Conservation (phyloP, 116 monocot genomes). For the Iris pallida region DNA sequence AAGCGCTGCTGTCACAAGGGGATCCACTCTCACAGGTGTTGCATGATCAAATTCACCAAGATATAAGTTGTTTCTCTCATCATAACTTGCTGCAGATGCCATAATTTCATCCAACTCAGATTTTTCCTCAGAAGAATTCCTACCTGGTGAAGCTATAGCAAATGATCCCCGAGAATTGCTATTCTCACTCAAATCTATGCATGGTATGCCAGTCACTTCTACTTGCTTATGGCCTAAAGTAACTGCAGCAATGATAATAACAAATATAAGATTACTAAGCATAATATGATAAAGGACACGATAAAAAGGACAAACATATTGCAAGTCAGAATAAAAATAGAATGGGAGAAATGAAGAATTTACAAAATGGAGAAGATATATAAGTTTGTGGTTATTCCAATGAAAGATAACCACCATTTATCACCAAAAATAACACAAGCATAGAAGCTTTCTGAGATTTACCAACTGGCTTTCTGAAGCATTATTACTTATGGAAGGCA, state of each 20-base stretch:
- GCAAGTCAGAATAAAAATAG: no score
- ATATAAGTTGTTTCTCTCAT: constrained; percentile 14
- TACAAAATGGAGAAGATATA: no score
- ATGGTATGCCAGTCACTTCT: constrained; percentile 9
- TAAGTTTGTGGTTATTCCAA: no score
- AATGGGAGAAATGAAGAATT: no score
- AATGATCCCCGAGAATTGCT: constrained; percentile 16
- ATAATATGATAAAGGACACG: no score
- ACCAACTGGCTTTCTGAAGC: no score
- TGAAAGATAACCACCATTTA: no score
- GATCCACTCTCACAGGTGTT: constrained; percentile 4
- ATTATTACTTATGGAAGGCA: no score
- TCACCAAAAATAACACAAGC: no score
- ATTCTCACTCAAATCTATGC: constrained; percentile 27
- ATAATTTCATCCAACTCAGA: constrained; percentile 29
- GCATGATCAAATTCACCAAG: constrained; percentile 13
- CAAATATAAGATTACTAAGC: background rate
- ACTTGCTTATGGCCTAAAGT: constrained; percentile 19
- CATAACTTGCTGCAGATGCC: constrained; percentile 19
- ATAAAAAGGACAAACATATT: no score
- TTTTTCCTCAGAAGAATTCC: constrained; percentile 16
- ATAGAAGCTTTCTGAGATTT: no score
- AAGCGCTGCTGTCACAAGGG: constrained; percentile 5
- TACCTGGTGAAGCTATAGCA: constrained; percentile 21
- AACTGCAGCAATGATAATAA: constrained; percentile 21